Evolutionary conservation across 257 asterid species (phyloP), one percentile per base, ranked within the genome.

Genomic region (Cordia subcordata): DNA sequence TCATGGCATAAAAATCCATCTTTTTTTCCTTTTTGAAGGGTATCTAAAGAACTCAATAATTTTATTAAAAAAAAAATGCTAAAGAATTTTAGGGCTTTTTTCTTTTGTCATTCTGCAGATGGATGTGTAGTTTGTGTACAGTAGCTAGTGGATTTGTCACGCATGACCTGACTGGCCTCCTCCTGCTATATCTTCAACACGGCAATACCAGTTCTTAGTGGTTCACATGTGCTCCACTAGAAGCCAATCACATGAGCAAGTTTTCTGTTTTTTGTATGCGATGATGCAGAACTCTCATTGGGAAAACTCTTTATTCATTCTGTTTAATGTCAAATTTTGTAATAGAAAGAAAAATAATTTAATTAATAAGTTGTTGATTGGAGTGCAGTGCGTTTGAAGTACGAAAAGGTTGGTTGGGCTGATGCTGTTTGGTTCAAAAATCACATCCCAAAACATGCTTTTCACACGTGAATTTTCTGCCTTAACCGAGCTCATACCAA

Each of bases 41-140:
- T 19, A 23, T 32, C 37, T 15, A 17, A 0, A 4, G 38, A 39
- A 37, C 11, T 42, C 15, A 0, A 11, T 10, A 14, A n/a, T n/a
- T n/a, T n/a, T n/a, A n/a, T n/a, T n/a, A n/a, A n/a, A n/a, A n/a
- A 32, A 17, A 47, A 0, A 16, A 42, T 39, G 33, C 19, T 10
- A 19, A 35, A 45, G 14, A 0, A 27, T 13, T 17, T 23, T 53
- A 49, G 69, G 69, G 62, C 40, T 45, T 11, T 1, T 45, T 11
- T 1, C 17, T 54, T 64, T 64, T 55, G 57, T 57, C 57, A 35
- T 38, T 66, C 39, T 21, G 4, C 13, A 18, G 5, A 27, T 57
- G 53, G 32, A 13, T 32, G 8, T 13, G 15, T 13, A 44, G 10
- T 18, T n/a, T 17, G 1, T 39, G 60, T 13, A 19, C 60, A 51